Evolutionary conservation across 352 stramenopile species (phyloP).

Genomic region (Phytophthora cryptogea): DNA sequence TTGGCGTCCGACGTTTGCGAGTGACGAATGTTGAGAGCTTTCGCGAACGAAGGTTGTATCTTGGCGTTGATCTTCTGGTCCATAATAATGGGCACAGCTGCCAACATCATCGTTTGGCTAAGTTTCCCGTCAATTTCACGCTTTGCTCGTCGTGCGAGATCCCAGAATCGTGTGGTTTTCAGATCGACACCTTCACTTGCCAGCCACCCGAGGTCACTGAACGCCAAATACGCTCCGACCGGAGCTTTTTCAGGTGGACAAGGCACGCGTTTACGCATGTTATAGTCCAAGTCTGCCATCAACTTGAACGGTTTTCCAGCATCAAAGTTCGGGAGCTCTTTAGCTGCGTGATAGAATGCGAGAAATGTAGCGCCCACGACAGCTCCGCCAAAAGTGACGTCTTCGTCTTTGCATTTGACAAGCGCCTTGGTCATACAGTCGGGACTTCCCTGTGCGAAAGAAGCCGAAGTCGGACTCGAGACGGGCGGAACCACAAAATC

Average conservation of each 20-base stretch:
- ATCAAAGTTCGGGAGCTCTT: constrained; percentile 12
- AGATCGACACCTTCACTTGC: constrained; percentile 28
- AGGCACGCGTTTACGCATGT: constrained; percentile 51
- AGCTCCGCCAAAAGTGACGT: constrained; percentile 42
- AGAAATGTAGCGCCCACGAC: constrained; percentile 28
- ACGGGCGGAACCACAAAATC: constrained; percentile 30
- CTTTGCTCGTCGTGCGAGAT: constrained; percentile 44
- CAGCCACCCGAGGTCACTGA: constrained; percentile 22
- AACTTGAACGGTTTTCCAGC: constrained; percentile 42
- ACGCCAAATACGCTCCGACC: constrained; percentile 40
- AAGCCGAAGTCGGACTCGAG: constrained; percentile 25
- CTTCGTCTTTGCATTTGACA: constrained; percentile 32
- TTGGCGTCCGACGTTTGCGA: constrained; percentile 27
- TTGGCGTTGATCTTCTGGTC: constrained; percentile 23
- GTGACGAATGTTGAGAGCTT: constrained; percentile 21
- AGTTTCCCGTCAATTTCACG: constrained; percentile 29
- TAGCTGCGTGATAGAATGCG: constrained; percentile 28
- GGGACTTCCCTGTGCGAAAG: constrained; percentile 34
- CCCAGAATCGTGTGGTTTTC: constrained; percentile 42
- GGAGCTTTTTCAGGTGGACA: constrained; percentile 22
- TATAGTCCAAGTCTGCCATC: constrained; percentile 37
- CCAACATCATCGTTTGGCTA: constrained; percentile 15
- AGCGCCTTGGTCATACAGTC: constrained; percentile 30
- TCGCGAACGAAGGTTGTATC: constrained; percentile 19
- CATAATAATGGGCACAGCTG: constrained; percentile 15